A percentile compares a stretch with the other conserved stretches of the same genome.
Evolutionary conservation across 305 asterid species (phyloP).

Genomic region (Solanum hybrid): DNA sequence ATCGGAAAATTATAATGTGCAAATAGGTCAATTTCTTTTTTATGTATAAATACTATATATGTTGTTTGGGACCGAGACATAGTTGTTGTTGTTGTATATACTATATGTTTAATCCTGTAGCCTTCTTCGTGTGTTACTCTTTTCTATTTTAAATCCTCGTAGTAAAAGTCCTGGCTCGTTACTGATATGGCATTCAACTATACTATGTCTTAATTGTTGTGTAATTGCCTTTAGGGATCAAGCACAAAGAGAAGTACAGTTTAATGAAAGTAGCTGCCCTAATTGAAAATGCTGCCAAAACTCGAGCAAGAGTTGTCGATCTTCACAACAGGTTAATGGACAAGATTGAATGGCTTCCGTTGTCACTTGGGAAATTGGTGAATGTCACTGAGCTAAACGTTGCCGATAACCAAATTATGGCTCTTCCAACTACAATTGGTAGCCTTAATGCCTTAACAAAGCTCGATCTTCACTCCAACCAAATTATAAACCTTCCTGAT

Average conservation of each 20-base stretch:
- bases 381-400: conserved; percentile 40
- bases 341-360: conserved; percentile 82
- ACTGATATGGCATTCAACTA: not conserved
- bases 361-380: conserved; percentile 59
- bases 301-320: conserved; percentile 38
- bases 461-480: conserved; percentile 60
- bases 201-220: not conserved
- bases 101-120: not conserved
- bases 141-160: not conserved
- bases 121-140: not conserved
- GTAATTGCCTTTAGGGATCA: conserved; percentile 16
- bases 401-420: conserved; percentile 67
- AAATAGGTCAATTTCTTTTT: not conserved
- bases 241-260: conserved; percentile 33
- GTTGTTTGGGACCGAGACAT: not conserved
- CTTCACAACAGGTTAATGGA: conserved; percentile 59
- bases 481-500: conserved; percentile 68
- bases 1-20: not conserved
- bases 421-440: conserved; percentile 52
- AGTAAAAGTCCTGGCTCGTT: not conserved
- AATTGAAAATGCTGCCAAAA: conserved; percentile 45
- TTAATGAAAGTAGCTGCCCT: conserved; percentile 53
- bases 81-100: not conserved
- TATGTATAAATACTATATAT: not conserved
- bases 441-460: conserved; percentile 39